These are phyloP conservation scores for Hypoxylon sp. DNA, from an alignment of 2,329 filamentous ascomycete species.

Conservation along the genomic window DNA sequence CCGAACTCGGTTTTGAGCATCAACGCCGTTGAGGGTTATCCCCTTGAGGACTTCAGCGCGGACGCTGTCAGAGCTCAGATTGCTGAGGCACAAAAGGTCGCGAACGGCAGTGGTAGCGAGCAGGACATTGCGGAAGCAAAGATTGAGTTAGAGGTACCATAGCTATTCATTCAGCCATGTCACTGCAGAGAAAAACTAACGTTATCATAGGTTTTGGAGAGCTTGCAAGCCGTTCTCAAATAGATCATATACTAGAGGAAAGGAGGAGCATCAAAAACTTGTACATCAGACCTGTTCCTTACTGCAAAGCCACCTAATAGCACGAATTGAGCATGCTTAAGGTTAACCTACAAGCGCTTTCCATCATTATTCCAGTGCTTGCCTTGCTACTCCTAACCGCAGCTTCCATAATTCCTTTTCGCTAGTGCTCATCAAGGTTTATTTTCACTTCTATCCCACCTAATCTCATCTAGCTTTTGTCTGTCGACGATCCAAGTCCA, in stretches of 20 bases:
- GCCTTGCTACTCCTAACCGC: constrained; percentile 8
- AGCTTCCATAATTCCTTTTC: constrained; percentile 7
- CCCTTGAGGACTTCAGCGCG: constrained; percentile 94
- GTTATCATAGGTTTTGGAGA: constrained; percentile 79
- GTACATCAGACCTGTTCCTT: constrained; percentile 58
- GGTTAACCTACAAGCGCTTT: constrained; percentile 41
- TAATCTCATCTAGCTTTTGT: constrained; percentile 2
- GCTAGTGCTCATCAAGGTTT: constrained; percentile 8
- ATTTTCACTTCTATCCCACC: constrained; percentile 3
- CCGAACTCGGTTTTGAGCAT: constrained; percentile 96
- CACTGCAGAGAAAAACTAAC: constrained; percentile 56
- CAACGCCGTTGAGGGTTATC: constrained; percentile 96
- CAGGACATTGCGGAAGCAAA: constrained; percentile 98
- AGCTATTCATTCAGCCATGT: constrained; percentile 9
- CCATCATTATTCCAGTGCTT: constrained; percentile 38
- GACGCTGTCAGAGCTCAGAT: constrained; percentile 93
- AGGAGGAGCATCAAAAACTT: constrained; percentile 58
- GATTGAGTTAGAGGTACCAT: constrained; percentile 93
- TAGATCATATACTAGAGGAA: constrained; percentile 65
- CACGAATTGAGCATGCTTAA: constrained; percentile 49
- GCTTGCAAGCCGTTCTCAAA: constrained; percentile 84
- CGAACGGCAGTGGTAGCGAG: constrained; percentile 90
- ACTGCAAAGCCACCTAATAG: constrained; percentile 49
- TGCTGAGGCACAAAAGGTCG: constrained; percentile 95
- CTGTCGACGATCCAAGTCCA: background rate